These are phyloP conservation scores for Rhizopus delemar DNA, from an alignment of 371 early-diverging fungal genomes.

Conservation along the genomic window DNA sequence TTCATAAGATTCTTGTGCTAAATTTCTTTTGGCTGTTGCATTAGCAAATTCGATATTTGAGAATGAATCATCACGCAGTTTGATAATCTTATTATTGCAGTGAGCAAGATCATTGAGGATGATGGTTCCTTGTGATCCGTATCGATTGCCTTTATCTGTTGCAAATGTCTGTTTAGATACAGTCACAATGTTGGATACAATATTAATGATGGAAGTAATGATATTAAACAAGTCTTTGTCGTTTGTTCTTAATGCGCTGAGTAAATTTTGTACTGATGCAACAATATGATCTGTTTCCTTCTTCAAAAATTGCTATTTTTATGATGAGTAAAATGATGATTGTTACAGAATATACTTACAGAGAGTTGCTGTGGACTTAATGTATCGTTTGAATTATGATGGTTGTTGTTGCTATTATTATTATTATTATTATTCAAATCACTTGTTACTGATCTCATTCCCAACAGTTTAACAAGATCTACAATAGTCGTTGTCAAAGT, in stretches of 20 bases:
- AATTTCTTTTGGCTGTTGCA: conserved; percentile 77
- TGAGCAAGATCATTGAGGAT: conserved; percentile 70
- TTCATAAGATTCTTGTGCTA: conserved; percentile 87
- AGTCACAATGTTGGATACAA: conserved; percentile 46
- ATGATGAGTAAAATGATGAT: conserved; percentile 8
- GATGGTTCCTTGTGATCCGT: conserved; percentile 47
- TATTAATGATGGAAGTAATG: conserved; percentile 71
- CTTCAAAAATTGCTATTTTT: conserved; percentile 70
- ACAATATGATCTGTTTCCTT: conserved; percentile 85
- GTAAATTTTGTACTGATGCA: conserved; percentile 79
- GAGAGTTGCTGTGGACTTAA: conserved; percentile 30
- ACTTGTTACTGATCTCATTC: conserved; percentile 31
- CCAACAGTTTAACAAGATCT: conserved; percentile 74
- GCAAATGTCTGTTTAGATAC: conserved; percentile 50
- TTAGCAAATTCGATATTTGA: conserved; percentile 43
- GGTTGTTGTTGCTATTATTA: neutral
- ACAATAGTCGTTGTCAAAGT: conserved; percentile 76
- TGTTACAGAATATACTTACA: conserved; percentile 20
- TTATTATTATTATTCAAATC: conserved; percentile 1
- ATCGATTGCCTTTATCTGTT: conserved; percentile 29
- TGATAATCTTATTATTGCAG: conserved; percentile 68
- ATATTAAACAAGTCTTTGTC: conserved; percentile 27
- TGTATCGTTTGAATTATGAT: conserved; percentile 2
- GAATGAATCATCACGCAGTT: conserved; percentile 61
- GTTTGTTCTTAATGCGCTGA: conserved; percentile 66